Conservation (phyloP, 1,284 basidiomycete species). For the Sanghuangporus weigelae region DNA sequence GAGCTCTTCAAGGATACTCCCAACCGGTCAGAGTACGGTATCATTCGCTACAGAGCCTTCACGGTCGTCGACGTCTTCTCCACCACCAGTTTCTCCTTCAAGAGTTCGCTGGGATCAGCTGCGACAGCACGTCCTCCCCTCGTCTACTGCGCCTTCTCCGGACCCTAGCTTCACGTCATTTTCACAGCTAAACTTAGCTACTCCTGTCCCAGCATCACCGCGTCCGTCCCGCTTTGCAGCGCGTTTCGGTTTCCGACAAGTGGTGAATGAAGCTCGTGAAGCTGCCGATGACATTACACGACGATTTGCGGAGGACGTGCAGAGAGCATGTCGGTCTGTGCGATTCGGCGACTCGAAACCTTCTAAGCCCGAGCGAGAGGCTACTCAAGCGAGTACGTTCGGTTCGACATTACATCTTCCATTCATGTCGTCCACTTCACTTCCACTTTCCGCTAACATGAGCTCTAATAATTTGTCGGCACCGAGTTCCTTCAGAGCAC, state of each 20-base stretch:
- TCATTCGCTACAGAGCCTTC: conserved; percentile 2
- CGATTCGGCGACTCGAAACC: conserved; percentile 33
- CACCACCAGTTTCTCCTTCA: conserved; percentile 34
- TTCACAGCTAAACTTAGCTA: conserved; percentile 24
- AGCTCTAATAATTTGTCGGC: conserved; percentile 22
- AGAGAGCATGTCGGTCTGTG: conserved; percentile 44
- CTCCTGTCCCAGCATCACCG: conserved; percentile 34
- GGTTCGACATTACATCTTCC: conserved; percentile 41
- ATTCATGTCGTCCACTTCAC: conserved; percentile 41
- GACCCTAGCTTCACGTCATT: conserved; percentile 22
- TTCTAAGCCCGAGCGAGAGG: conserved; percentile 31
- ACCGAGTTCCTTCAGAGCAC: conserved; percentile 28
- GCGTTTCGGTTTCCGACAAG: conserved; percentile 50
- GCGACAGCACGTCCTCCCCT: conserved; percentile 45
- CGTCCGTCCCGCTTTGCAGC: conserved; percentile 50
- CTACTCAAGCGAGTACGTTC: conserved; percentile 22
- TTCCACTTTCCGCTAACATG: conserved; percentile 26
- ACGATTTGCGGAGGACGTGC: conserved; percentile 45
- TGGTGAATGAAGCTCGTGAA: conserved; percentile 53
- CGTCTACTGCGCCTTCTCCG: conserved; percentile 25
- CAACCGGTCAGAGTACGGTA: neutral
- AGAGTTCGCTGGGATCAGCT: conserved; percentile 46
- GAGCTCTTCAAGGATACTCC: conserved; percentile 1
- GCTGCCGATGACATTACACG: conserved; percentile 38
- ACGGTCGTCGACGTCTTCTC: conserved; percentile 19